These are phyloP conservation scores for Emergomyces africanus DNA, from an alignment of 2,329 filamentous ascomycete species.

Conservation along the genomic window DNA sequence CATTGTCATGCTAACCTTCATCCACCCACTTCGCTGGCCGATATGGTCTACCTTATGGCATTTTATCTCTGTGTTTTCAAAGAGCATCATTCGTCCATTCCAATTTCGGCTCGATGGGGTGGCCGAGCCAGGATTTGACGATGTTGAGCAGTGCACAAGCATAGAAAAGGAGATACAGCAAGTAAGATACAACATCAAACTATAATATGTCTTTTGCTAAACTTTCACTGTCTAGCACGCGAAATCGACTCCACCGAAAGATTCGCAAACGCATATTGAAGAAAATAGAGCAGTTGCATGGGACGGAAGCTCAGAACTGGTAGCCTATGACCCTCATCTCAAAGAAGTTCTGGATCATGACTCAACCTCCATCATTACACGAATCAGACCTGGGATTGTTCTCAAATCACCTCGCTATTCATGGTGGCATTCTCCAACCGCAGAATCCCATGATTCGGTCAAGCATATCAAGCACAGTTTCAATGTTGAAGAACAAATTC, in stretches of 20 bases:
- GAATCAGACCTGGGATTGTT: conserved; percentile 3
- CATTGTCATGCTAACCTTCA: background rate
- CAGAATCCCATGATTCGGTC: conserved; percentile 2
- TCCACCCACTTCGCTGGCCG: conserved; percentile 1
- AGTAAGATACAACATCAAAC: background rate
- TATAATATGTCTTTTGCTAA: background rate
- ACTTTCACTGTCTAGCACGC: background rate
- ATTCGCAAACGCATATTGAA: background rate
- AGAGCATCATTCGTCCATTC: background rate
- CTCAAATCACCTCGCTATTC: conserved; percentile 7
- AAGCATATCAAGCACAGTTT: conserved; percentile 5
- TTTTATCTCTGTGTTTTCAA: background rate
- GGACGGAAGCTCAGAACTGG: conserved; percentile 1
- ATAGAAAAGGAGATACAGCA: background rate
- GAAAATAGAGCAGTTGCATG: conserved; percentile 1
- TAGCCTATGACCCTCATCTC: conserved; percentile 5
- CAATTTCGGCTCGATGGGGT: background rate
- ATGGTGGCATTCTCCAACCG: conserved; percentile 7
- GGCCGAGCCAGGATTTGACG: background rate
- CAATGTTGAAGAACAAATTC: conserved; percentile 7
- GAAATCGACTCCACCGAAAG: background rate
- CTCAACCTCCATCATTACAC: conserved; percentile 6
- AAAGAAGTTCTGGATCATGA: conserved; percentile 4
- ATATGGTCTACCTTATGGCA: background rate
- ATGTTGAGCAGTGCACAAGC: conserved; percentile 1